These are phyloP conservation scores for Emergomyces orientalis DNA, from an alignment of 2,329 filamentous ascomycete genomes.

Conservation along the genomic window DNA sequence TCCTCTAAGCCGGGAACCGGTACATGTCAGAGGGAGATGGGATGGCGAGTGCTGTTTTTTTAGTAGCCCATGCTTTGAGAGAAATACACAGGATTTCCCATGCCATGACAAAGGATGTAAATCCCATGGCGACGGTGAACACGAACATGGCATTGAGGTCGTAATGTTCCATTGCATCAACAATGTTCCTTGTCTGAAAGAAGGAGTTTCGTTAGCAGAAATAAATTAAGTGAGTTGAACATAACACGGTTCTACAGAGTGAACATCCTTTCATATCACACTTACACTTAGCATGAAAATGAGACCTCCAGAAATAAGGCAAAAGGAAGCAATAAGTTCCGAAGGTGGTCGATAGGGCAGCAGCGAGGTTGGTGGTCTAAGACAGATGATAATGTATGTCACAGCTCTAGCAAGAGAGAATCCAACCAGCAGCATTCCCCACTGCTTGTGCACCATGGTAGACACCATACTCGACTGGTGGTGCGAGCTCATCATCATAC, in stretches of 20 bases:
- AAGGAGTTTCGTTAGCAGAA: constrained; percentile 15
- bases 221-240: neutral
- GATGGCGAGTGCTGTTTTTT: constrained; percentile 30
- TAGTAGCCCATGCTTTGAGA: constrained; percentile 75
- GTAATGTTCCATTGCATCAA: constrained; percentile 66
- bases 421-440: constrained; percentile 75
- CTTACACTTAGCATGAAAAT: constrained; percentile 86
- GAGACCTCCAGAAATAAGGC: constrained; percentile 74
- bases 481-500: constrained; percentile 92
- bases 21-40: constrained; percentile 9
- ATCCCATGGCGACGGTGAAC: constrained; percentile 78
- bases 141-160: constrained; percentile 83
- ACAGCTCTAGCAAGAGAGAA: constrained; percentile 68
- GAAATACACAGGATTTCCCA: constrained; percentile 71
- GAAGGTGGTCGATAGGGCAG: constrained; percentile 79
- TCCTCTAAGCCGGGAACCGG: neutral
- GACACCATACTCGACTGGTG: constrained; percentile 75
- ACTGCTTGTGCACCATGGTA: constrained; percentile 87
- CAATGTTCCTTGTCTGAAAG: constrained; percentile 59
- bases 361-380: constrained; percentile 70
- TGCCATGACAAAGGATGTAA: constrained; percentile 75
- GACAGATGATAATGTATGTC: constrained; percentile 71
- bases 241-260: neutral
- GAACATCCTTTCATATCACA: constrained; percentile 19
- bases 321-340: constrained; percentile 80